Conservation (phyloP, 176 grass and related monocot genomes). For the Oryza meyeriana region DNA sequence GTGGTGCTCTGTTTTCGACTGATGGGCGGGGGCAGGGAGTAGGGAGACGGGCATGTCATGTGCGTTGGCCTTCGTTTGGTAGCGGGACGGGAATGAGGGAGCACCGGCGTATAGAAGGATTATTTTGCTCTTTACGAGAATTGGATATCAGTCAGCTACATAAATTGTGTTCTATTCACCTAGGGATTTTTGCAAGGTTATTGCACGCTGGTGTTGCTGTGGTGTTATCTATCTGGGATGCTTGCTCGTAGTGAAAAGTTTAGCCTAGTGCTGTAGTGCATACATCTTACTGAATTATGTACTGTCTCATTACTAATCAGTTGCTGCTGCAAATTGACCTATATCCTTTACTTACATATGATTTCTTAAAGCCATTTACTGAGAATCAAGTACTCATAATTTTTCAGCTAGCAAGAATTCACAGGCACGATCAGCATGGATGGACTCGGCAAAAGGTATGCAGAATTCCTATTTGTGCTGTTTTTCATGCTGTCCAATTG, state of each 20-base stretch:
- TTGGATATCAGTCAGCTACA: neutral
- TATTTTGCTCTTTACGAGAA: neutral
- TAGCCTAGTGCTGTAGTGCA: neutral
- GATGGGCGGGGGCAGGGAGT: neutral
- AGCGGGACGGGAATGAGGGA: neutral
- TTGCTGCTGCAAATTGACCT: slow-evolving; percentile 12
- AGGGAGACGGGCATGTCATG: neutral
- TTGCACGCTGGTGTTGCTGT: neutral
- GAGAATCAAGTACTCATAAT: neutral
- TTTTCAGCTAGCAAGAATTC: slow-evolving; percentile 82
- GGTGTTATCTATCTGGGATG: neutral
- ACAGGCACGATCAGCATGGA: slow-evolving; percentile 71
- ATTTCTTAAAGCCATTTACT: neutral
- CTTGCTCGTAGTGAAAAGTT: neutral
- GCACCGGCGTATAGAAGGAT: neutral
- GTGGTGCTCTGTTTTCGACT: neutral
- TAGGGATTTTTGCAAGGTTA: neutral
- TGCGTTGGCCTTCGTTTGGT: neutral
- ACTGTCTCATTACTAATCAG: neutral
- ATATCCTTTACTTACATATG: neutral
- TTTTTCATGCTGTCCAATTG: neutral
- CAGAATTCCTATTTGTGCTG: slow-evolving; percentile 5
- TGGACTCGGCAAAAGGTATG: slow-evolving; percentile 98
- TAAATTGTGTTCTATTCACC: neutral
- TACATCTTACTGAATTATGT: neutral